A percentile compares a stretch with the other conserved stretches of the same genome.
These are phyloP conservation scores for Arabidopsis hybrid DNA, from an alignment of 441 rosid species.

Conservation along the genomic window DNA sequence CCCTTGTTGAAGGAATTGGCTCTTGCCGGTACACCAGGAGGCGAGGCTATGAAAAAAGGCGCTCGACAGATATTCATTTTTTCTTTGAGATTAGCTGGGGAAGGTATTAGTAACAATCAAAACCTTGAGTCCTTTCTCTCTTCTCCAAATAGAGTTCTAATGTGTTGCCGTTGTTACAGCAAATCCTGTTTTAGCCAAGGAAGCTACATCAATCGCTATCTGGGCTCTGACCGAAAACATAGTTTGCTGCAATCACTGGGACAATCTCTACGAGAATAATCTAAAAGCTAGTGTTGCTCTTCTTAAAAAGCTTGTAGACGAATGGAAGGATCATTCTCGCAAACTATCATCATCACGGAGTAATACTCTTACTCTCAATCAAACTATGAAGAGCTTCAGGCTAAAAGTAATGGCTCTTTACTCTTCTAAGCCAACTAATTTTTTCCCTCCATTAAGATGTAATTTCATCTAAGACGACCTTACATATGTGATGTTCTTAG, in stretches of 20 bases:
- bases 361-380: neutral
- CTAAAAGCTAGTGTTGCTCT: neutral
- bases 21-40: neutral
- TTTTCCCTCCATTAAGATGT: no score
- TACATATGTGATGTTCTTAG: no score
- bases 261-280: neutral
- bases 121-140: neutral
- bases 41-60: neutral
- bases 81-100: neutral
- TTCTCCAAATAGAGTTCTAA: neutral
- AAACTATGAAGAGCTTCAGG: no score
- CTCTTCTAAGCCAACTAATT: no score
- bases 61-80: neutral
- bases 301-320: neutral
- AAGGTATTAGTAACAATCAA: neutral
- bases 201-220: neutral
- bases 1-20: neutral
- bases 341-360: neutral
- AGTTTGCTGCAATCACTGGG: neutral
- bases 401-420: no score
- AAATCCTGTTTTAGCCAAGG: neutral
- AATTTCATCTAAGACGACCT: no score
- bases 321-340: neutral
- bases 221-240: no score
- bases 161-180: no score